A percentile compares a stretch with the other conserved stretches of the same genome.
phyloP scores from a whole-genome alignment of 2,329 filamentous ascomycete genomes.

The Pseudopyricularia javanii region DNA sequence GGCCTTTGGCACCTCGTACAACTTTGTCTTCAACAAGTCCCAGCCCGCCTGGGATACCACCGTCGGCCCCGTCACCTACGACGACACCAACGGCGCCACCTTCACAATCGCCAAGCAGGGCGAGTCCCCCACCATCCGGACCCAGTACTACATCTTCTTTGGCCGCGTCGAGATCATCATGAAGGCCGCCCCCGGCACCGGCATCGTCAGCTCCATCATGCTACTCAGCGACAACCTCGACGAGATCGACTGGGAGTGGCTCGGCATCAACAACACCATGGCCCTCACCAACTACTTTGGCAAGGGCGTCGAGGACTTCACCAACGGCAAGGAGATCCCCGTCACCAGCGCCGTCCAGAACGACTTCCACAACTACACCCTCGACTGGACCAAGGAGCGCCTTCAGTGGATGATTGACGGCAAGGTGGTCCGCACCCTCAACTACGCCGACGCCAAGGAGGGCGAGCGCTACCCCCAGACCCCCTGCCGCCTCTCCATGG shows the following conservation, averaged over 20 bases:
- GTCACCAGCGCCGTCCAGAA: constrained; percentile 38
- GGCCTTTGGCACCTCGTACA: constrained; percentile 53
- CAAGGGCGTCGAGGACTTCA: constrained; percentile 41
- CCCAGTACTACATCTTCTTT: constrained; percentile 78
- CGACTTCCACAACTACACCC: constrained; percentile 65
- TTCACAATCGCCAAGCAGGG: constrained; percentile 61
- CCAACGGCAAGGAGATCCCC: constrained; percentile 48
- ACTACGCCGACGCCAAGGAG: constrained; percentile 46
- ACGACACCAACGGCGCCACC: constrained; percentile 43
- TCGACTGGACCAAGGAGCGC: constrained; percentile 55
- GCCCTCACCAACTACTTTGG: constrained; percentile 70
- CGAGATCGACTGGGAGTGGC: constrained; percentile 79
- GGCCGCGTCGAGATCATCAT: constrained; percentile 67
- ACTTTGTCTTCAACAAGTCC: constrained; percentile 51
- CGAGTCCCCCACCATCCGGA: constrained; percentile 67
- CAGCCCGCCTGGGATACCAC: constrained; percentile 56
- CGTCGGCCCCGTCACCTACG: constrained; percentile 52
- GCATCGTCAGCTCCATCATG: constrained; percentile 74
- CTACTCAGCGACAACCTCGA: constrained; percentile 75
- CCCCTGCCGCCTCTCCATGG: constrained; percentile 57
- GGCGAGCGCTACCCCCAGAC: constrained; percentile 62
- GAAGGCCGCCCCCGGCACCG: constrained; percentile 61
- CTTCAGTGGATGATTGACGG: constrained; percentile 63
- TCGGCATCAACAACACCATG: constrained; percentile 51
- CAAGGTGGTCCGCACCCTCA: constrained; percentile 48